Percentiles rank a stretch among this genome's conserved stretches.
Conservation (phyloP, 495 filamentous ascomycete genomes). For the Aspergillus saccharolyticus region DNA sequence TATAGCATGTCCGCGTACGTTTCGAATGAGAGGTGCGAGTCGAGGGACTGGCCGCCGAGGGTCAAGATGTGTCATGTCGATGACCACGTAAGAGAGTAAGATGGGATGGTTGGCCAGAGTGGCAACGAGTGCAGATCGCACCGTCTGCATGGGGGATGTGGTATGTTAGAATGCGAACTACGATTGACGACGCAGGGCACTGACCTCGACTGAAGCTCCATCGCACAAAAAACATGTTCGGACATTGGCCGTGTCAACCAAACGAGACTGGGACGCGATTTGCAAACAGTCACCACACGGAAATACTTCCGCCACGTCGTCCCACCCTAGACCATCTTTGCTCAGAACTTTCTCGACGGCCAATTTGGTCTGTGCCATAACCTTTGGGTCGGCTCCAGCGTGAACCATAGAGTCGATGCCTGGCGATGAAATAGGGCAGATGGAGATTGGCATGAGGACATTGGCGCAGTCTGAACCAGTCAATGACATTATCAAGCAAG, state of each 20-base stretch:
- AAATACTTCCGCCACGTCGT: background rate
- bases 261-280: background rate
- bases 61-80: background rate
- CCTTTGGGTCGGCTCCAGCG: too few species aligned
- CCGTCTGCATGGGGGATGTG: background rate
- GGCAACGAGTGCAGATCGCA: background rate
- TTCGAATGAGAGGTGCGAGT: background rate
- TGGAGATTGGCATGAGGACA: too few species aligned
- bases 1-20: constrained; percentile 3
- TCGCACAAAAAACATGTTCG: background rate
- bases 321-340: too few species aligned
- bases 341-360: too few species aligned
- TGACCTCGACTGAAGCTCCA: background rate
- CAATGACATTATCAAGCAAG: too few species aligned
- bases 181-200: background rate
- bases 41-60: background rate
- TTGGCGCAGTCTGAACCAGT: too few species aligned
- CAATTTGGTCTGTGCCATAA: too few species aligned
- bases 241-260: background rate
- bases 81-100: constrained; percentile 1
- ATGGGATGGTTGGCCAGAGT: background rate
- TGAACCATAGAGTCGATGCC: too few species aligned
- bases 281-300: background rate
- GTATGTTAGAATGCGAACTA: background rate
- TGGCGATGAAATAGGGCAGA: too few species aligned